Base-by-base conservation (phyloP, 1,284 basidiomycete genomes). In the Pterulicium gracile region DNA sequence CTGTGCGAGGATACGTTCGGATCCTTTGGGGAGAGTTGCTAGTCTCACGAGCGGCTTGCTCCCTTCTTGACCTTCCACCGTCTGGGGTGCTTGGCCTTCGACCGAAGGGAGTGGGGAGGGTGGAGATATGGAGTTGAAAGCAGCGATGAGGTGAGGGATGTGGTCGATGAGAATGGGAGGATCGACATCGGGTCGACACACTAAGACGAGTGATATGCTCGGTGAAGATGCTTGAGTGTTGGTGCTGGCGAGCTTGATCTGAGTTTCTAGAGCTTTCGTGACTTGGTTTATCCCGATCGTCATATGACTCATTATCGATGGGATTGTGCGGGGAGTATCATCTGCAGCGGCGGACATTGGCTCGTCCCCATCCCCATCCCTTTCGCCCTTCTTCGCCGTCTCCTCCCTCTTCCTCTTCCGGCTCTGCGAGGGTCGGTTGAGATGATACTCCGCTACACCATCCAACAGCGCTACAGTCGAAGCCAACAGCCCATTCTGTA, bases 221-320 rank as follows among this genome's bases (percentile, higher is more conserved):
- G 40, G 52, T 43, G 21, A 41, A 52, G 18, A 60, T 32, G 27
- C 27, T 10, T 7, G 27, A 32, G 27, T 32, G 27, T 10, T 32
- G 10, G 27, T 10, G 10, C 27, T 32, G n/a, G 27, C 27, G n/a
- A n/a, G 55, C n/a, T 56, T 55, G 17, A 77, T 68, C 51, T 84
- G 75, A 2, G 49, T 53, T 61, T 94, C 90, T 10, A 94, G 67
- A 15, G 67, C 66, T 60, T 79, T 86, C 18, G 88, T 88, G 4
- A 90, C 84, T 56, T 79, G 71, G 56, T 92, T 94, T 53, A 93
- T 82, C 10, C 90, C 90, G 39, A 84, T 60, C 1, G 73, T 65
- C 35, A 87, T 53, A 57, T 83, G 73, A 10, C 68, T 52, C 12
- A 80, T 60, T 19, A 79, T 60, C 19, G 13, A 7, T 41, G 39